These are phyloP conservation scores for Escallonia herrerae DNA, from an alignment of 129 eudicot species.

Conservation along the genomic window DNA sequence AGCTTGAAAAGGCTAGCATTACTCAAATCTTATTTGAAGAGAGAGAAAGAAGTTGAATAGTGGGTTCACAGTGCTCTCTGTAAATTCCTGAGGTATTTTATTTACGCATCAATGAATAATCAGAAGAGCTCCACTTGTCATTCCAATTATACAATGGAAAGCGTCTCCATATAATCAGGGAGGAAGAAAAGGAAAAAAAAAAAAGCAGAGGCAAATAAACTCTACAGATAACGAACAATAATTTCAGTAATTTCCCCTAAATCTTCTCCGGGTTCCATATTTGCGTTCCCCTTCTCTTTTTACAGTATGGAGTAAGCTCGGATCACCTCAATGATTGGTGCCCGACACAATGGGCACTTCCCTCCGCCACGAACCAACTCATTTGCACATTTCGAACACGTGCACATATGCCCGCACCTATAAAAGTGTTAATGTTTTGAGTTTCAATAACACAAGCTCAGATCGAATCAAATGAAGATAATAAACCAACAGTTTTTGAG, in stretches of 20 bases:
- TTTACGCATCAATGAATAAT: conserved; percentile 37
- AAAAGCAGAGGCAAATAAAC: conserved; percentile 9
- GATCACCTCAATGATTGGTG: conserved; percentile 94
- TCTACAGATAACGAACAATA: conserved; percentile 22
- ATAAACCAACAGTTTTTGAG: background rate
- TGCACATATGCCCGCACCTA: conserved; percentile 99
- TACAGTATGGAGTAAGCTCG: conserved; percentile 98
- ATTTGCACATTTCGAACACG: conserved; percentile 90
- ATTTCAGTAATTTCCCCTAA: conserved; percentile 17
- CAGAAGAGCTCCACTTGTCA: conserved; percentile 26
- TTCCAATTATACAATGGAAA: conserved; percentile 46
- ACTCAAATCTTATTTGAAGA: too few species aligned
- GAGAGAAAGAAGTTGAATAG: too few species aligned
- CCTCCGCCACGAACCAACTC: conserved; percentile 97
- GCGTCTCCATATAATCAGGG: conserved; percentile 46
- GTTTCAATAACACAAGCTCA: background rate
- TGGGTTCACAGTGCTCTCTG: too few species aligned
- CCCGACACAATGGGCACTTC: conserved; percentile 95
- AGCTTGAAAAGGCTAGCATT: too few species aligned
- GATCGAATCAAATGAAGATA: background rate
- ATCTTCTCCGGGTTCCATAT: conserved; percentile 23
- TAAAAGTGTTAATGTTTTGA: background rate
- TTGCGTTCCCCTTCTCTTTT: conserved; percentile 18
- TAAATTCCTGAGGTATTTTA: conserved; percentile 10
- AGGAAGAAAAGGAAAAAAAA: conserved; percentile 28